Evolutionary conservation across 2,329 filamentous ascomycete genomes (phyloP).

Genomic region (Niveomyces coronatus): DNA sequence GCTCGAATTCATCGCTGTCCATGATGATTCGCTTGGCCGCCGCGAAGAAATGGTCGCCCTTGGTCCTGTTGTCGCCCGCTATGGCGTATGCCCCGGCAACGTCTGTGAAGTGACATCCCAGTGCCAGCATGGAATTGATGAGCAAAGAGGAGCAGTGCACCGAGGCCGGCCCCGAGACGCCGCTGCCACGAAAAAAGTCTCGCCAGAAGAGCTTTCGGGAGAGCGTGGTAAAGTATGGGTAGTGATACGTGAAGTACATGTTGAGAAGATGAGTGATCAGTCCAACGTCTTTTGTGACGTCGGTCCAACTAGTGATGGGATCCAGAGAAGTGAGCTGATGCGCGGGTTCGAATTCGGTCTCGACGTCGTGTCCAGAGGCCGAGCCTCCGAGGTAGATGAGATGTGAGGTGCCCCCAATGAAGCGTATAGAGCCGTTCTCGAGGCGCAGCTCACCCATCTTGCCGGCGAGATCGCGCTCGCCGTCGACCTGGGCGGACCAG

Average conservation of each 20-base stretch:
- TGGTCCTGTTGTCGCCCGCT: constrained; percentile 67
- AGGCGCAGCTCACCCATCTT: constrained; percentile 89
- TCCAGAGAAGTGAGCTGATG: constrained; percentile 48
- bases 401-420: constrained; percentile 90
- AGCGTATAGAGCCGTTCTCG: constrained; percentile 78
- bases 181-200: constrained; percentile 68
- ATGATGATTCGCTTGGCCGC: constrained; percentile 85
- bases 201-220: constrained; percentile 79
- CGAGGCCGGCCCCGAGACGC: constrained; percentile 42
- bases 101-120: constrained; percentile 88
- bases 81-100: constrained; percentile 60
- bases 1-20: constrained; percentile 88
- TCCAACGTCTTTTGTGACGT: constrained; percentile 67
- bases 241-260: constrained; percentile 98
- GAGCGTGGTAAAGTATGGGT: constrained; percentile 87
- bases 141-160: constrained; percentile 81
- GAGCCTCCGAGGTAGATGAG: constrained; percentile 66
- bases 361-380: constrained; percentile 25
- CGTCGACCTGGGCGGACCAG: constrained; percentile 33
- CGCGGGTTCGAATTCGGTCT: constrained; percentile 32
- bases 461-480: constrained; percentile 73
- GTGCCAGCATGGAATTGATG: constrained; percentile 86
- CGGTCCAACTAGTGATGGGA: constrained; percentile 77
- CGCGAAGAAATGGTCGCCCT: constrained; percentile 91
- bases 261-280: constrained; percentile 81